phyloP scores from a whole-genome alignment of 2,329 filamentous ascomycete genomes.

The Berkeleyomyces rouxiae region DNA sequence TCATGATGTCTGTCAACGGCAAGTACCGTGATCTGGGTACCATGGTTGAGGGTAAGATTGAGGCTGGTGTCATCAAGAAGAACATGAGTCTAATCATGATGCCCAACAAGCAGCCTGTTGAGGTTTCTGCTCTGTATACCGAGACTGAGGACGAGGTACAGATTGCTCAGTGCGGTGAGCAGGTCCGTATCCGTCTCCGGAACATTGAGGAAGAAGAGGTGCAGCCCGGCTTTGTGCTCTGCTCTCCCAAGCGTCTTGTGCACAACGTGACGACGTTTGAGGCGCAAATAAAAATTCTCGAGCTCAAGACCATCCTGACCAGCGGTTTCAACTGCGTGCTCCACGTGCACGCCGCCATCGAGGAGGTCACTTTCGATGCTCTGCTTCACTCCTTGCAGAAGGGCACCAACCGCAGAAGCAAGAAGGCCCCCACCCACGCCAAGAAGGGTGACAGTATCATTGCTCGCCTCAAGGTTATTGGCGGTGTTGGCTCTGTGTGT shows the following conservation, averaged over 20 bases:
- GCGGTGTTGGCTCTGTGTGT: conserved; percentile 73
- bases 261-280: conserved; percentile 83
- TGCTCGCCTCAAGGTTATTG: conserved; percentile 73
- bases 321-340: conserved; percentile 96
- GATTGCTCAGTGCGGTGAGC: conserved; percentile 77
- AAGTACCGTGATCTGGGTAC: conserved; percentile 98
- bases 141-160: conserved; percentile 88
- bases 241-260: conserved; percentile 82
- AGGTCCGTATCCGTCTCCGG: conserved; percentile 79
- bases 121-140: conserved; percentile 74
- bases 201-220: conserved; percentile 97
- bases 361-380: conserved; percentile 83
- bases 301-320: conserved; percentile 83
- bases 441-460: conserved; percentile 74
- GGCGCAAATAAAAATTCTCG: conserved; percentile 88
- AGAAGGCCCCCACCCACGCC: conserved; percentile 80
- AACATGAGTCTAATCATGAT: conserved; percentile 76
- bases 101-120: conserved; percentile 74
- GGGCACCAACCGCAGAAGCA: conserved; percentile 84
- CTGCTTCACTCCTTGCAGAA: conserved; percentile 91
- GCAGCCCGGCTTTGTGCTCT: conserved; percentile 85
- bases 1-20: conserved; percentile 96
- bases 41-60: conserved; percentile 93
- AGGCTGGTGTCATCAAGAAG: conserved; percentile 89
- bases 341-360: conserved; percentile 91